These are phyloP conservation scores for Beauveria medogensis DNA, from an alignment of 2,329 filamentous ascomycete species.

Conservation along the genomic window DNA sequence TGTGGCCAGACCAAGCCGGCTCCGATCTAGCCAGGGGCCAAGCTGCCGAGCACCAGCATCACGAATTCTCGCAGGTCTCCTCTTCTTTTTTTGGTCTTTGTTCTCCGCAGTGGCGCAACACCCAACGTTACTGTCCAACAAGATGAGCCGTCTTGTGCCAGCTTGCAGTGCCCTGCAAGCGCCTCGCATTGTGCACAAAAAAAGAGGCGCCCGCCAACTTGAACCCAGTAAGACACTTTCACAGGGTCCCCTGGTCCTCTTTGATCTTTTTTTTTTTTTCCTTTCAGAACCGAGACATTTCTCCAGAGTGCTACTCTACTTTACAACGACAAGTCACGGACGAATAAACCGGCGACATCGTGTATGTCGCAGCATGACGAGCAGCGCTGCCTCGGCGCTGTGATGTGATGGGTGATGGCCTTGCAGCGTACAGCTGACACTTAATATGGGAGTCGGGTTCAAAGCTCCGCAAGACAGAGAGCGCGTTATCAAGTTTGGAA, in stretches of 20 bases:
- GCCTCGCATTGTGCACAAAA: neutral
- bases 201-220: neutral
- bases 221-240: neutral
- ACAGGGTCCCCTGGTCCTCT: neutral
- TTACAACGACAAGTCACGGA: neutral
- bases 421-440: neutral
- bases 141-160: neutral
- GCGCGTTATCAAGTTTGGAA: neutral
- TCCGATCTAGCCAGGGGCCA: constrained; percentile 7
- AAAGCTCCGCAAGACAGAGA: neutral
- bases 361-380: neutral
- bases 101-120: constrained; percentile 10
- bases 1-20: neutral
- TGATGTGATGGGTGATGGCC: neutral
- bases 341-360: neutral
- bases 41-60: constrained; percentile 1
- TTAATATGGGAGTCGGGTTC: neutral
- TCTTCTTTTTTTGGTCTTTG: neutral
- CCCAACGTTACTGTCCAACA: neutral
- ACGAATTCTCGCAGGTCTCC: constrained; percentile 3
- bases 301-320: neutral
- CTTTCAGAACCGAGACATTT: neutral
- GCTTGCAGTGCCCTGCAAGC: neutral
- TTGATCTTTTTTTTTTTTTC: neutral
- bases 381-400: neutral